These are phyloP conservation scores for Cucurbita pepo DNA, from an alignment of 306 rosid genomes.

Conservation along the genomic window DNA sequence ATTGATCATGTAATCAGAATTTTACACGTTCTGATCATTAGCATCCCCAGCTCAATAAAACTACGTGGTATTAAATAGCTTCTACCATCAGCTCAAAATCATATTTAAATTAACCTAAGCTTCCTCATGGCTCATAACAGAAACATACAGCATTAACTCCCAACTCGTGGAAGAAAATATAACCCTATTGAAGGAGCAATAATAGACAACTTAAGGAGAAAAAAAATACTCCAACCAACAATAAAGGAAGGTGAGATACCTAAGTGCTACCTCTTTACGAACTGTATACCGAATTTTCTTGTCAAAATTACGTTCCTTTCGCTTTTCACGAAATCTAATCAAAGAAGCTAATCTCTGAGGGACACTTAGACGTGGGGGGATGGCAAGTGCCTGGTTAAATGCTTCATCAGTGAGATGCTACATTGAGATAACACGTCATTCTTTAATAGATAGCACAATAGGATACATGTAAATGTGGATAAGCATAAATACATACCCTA, in stretches of 20 bases:
- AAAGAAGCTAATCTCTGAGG: conserved; percentile 63
- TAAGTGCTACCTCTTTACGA: conserved; percentile 67
- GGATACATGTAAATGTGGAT: neutral
- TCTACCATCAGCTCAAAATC: neutral
- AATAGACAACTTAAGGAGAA: neutral
- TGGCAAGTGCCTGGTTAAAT: conserved; percentile 39
- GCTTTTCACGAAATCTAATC: conserved; percentile 69
- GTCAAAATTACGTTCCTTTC: conserved; percentile 67
- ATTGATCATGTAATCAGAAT: neutral
- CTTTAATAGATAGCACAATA: neutral
- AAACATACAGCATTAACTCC: neutral
- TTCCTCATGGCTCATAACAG: neutral
- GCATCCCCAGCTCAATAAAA: neutral
- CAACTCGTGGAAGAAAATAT: neutral
- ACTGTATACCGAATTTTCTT: conserved; percentile 71
- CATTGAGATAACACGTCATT: conserved; percentile 14
- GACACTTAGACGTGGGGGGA: conserved; percentile 41
- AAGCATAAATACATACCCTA: conserved; percentile 27
- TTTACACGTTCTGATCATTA: neutral
- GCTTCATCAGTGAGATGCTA: conserved; percentile 25
- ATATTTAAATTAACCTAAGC: neutral
- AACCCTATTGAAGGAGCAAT: neutral
- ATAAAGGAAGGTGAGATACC: conserved; percentile 28
- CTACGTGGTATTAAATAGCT: neutral
- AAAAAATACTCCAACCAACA: conserved; percentile 3